Evolutionary conservation across 176 grass and related monocot genomes (phyloP), one percentile per base, ranked within the genome.

Genomic region (Ananas comosus): DNA sequence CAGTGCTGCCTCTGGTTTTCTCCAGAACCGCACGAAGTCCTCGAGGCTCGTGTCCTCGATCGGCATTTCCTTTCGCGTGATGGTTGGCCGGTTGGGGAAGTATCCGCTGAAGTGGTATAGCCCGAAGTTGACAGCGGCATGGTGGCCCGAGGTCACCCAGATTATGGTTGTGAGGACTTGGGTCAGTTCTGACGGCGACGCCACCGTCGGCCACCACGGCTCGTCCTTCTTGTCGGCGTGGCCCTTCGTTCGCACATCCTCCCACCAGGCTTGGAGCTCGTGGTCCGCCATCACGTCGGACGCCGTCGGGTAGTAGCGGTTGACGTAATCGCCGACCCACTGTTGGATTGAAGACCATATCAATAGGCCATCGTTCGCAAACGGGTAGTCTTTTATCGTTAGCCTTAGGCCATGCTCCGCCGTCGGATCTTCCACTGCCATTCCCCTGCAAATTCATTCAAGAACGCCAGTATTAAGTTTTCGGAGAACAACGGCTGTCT

Each of bases 201-300:
- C 71, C 0, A 88, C 67, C 50, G 51, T 66, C 4, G 93, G 93
- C 93, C 89, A 97, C 93, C 89, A 90, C 1, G 89, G 86, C 83
- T 97, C 93, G 47, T 90, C 76, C 75, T 92, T 89, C 89, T 97
- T 97, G 83, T 97, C 89, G 1, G 52, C 93, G 73, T 92, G 93
- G 1, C 89, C 93, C 65, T 81, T 74, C 61, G 82, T 97, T 58
- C 87, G 80, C 50, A 92, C 90, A 77, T 96, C 93, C 2, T 79
- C 69, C 93, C 93, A 92, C 86, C 85, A 96, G 9, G 66, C 79
- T 67, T 79, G 83, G 21, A 96, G 73, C 80, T 97, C 89, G 10
- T 67, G 0, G 66, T 96, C 93, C 3, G 6, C 65, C 58, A 51
- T 65, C 33, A 92, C 66, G 23, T 77, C 67, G 49, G 12, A 66